Evolutionary conservation across 1,284 basidiomycete genomes (phyloP), one percentile per base, ranked within the genome.

Genomic region (Cryptococcus sp.): DNA sequence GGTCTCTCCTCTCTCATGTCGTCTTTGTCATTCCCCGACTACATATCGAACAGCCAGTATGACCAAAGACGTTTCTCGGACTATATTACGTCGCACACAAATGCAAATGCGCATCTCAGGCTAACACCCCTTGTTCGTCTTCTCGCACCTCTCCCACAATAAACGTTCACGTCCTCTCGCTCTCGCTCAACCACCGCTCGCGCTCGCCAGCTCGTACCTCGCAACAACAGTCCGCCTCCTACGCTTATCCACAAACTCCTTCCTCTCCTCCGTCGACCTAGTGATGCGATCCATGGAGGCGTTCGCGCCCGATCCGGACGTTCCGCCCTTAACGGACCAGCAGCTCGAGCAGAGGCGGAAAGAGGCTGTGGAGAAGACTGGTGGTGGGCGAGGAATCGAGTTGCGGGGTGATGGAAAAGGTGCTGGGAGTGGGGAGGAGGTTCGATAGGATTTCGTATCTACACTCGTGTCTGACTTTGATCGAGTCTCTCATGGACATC

Each of bases 241-340:
- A 6, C 85, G 91, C 57, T 80, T 94, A 44, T 85, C 88, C 0
- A 82, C 89, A 47, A 94, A 93, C 68, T 86, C 87, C 3, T 93
- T 91, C 78, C 82, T 94, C 46, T 91, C 93, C 70, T 92, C 91
- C 65, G 83, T 91, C 38, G 90, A 93, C 72, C 82, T 94, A 39
- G 85, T 93, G 50, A 82, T 88, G 15, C 86, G 88, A 40, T 93
- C 90, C n/a, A 82, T 94, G 66, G 84, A 84, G 54, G 86, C 87
- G 64, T 93, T 93, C 59, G 78, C 77, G 6, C 70, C 73, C 22
- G 73, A 74, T 56, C 66, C 73, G 1, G 50, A 62, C 15, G 65
- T 61, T 27, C 58, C 51, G 4, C 50, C 47, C 20, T 47, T 58
- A n/a, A 68, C 68, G 7, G 74, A 76, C 54, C 70, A 66, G 19